Percentiles rank a stretch among this genome's conserved stretches.
Conservation (phyloP, 345 rosid species). For the Aquilaria sinensis region DNA sequence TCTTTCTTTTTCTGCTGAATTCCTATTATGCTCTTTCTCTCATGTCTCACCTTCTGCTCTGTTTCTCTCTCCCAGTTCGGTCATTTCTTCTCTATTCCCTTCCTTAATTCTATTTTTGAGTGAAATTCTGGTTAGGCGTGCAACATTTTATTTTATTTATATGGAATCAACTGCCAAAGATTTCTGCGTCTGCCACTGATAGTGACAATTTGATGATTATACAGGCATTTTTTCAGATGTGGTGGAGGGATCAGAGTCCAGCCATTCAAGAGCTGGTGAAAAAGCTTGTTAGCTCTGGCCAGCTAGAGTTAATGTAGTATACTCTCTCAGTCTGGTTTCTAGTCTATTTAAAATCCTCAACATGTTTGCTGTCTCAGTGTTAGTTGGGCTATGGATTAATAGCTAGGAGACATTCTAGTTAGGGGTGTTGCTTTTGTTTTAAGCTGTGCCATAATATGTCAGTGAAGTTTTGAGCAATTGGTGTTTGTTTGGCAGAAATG, state of each 20-base stretch:
- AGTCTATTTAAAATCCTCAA: background rate
- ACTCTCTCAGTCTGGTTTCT: slow-evolving; percentile 6
- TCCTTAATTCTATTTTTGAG: too few relatives aligned
- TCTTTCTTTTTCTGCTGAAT: too few relatives aligned
- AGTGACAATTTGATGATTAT: background rate
- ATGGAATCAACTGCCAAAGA: background rate
- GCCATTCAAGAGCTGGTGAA: slow-evolving; percentile 20
- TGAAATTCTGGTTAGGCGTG: too few relatives aligned
- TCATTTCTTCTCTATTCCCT: background rate
- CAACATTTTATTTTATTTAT: too few relatives aligned
- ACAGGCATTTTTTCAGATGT: slow-evolving; percentile 40
- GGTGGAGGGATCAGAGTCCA: slow-evolving; percentile 41
- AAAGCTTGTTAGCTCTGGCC: slow-evolving; percentile 31
- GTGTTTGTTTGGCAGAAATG: slow-evolving; percentile 28
- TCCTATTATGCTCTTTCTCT: too few relatives aligned
- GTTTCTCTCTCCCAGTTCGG: background rate
- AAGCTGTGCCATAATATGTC: background rate
- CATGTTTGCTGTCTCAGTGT: background rate
- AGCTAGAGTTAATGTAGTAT: slow-evolving; percentile 40
- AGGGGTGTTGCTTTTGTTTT: background rate
- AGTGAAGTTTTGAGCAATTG: background rate
- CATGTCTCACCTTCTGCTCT: background rate
- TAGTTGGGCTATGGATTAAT: background rate
- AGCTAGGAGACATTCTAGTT: background rate
- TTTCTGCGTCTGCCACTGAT: too few relatives aligned